Base-by-base conservation (phyloP, 2,329 filamentous ascomycete genomes). In the Knufia fluminis region DNA sequence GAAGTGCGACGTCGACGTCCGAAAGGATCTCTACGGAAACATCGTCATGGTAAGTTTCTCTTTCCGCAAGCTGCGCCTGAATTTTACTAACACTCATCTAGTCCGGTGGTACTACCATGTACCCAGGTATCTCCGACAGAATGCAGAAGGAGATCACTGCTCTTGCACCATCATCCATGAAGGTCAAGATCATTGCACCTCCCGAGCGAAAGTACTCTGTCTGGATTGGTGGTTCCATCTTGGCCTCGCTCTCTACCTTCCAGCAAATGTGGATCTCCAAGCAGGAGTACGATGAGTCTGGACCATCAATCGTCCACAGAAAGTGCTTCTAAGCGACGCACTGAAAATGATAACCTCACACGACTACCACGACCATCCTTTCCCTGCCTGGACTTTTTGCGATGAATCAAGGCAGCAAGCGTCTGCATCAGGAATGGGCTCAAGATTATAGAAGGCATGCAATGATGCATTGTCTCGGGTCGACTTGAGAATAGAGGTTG, bases 251-350 rank as follows among this genome's bases (percentile, higher is more conserved):
- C 67, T 98, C 92, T 64, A 98, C 92, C 75, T 98, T 98, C 91
- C 92, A 98, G 82, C 92, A 98, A 80, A 98, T 98, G 92, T 98
- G 92, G 92, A 97, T 98, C 84, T 98, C 92, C 67, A 98, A 98
- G 89, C 92, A 98, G 80, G 91, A 97, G 82, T 97, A 97, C 84
- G 92, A 98, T 80, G 92, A 97, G 88, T 92, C 85, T 74, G 91
- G 91, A 77, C 92, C 91, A 66, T 96, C 90, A 69, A 97, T 97
- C 70, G 91, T 97, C 68, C 91, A 97, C 86, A 87, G 90, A 85
- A 97, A 96, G 88, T 96, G 91, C 87, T 96, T 96, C 86, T 96
- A 95, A 84, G 82, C 45, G 31, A 38, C 3, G 45, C 45, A 48
- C 45, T 4, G 7, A 16, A 4, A 17, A n/a, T 16, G 4, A n/a